Evolutionary conservation across 441 rosid genomes (phyloP).

Genomic region (Syzygium malaccense): DNA sequence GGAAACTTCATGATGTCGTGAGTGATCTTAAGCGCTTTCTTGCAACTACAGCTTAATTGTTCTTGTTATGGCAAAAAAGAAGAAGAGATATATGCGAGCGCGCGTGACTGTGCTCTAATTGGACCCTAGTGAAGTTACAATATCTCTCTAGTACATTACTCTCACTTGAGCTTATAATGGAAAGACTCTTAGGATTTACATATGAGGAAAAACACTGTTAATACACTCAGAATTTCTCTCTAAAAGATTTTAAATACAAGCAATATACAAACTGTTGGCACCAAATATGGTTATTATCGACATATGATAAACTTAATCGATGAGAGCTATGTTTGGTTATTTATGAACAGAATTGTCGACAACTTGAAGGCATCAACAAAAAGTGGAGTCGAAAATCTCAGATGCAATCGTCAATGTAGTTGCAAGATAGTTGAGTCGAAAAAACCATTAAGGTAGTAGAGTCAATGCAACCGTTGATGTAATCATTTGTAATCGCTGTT

Average conservation of each 20-base stretch:
- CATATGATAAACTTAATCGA: too few relatives aligned
- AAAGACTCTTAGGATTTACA: not conserved
- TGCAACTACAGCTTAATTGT: not conserved
- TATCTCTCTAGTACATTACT: not conserved
- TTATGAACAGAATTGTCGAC: too few relatives aligned
- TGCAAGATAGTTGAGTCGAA: too few relatives aligned
- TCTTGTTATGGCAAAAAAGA: not conserved
- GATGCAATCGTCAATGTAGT: too few relatives aligned
- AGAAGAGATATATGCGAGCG: not conserved
- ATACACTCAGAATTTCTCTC: not conserved
- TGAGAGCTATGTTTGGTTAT: too few relatives aligned
- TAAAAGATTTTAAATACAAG: not conserved
- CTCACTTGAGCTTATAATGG: not conserved
- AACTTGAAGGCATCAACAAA: too few relatives aligned
- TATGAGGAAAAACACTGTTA: not conserved
- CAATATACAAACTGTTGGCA: not conserved
- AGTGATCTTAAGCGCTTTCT: not conserved
- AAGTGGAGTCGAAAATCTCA: too few relatives aligned
- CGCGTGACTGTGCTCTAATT: not conserved
- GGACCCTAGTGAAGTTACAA: not conserved
- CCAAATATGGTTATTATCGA: too few relatives aligned
- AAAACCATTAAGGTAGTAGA: fast-evolving
- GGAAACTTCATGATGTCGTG: not conserved
- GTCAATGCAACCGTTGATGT: too few relatives aligned
- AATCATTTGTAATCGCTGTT: too few relatives aligned